Evolutionary conservation across 2,329 filamentous ascomycete species (phyloP), one percentile per base, ranked within the genome.

Genomic region (Nemania abortiva): DNA sequence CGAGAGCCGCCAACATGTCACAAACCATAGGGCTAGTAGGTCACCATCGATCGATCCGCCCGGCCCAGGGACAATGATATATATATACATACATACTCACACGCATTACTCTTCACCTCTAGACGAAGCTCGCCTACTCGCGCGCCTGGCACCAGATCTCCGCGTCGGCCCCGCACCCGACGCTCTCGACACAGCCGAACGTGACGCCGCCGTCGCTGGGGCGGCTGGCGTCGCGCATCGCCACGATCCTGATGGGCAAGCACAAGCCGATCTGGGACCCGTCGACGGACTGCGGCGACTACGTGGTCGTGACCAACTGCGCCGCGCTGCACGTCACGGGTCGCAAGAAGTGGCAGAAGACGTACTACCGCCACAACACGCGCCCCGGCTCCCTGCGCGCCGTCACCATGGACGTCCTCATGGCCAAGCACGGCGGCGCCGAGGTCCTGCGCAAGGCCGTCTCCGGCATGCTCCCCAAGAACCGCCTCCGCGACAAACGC

Each of bases 241-340:
- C 95, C 70, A 86, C 91, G 63, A 86, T 93, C 69, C 89, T 98
- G 61, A 98, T 98, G 95, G 96, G 96, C 84, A 99, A 99, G 87
- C 92, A 99, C 88, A 99, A 99, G 84, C 96, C 96, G 24, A 97
- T 96, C 81, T 99, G 90, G 84, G 93, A 98, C 83, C 96, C 96
- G 1, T 97, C 94, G 24, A 98, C 95, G 70, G 96, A 99, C 86
- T 98, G 96, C 87, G 96, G 96, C 75, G 96, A 99, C 89, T 99
- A 99, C 82, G 95, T 99, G 13, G 95, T 99, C 0, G 95, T 96
- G 60, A 93, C 93, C 45, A 91, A 94, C 81, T 98, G 96, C 85
- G 88, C 92, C 49, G 90, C 95, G 56, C 86, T 99, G 58, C 90
- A 95, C 84, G 91, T 90, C 1, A 98, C 96, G 7, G 96, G 96